Base-by-base conservation (phyloP, 179 eudicot genomes). In the Beta macrorhiza region DNA sequence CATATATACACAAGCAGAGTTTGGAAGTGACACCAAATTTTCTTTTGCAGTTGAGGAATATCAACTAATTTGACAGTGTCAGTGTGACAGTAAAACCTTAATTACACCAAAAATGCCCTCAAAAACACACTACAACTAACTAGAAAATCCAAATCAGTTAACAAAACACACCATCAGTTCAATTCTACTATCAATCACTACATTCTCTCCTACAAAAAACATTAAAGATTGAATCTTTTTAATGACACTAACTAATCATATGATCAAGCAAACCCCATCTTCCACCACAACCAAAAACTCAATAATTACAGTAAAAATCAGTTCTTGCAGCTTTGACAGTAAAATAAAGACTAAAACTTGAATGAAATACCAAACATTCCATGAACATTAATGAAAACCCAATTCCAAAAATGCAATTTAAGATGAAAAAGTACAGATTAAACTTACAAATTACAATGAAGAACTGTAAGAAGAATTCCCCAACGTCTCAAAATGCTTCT, bases 391-490 rank as follows among this genome's bases (percentile, higher is more conserved):
- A 69, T 5, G 20, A 22, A 63, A 83, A 76, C 64, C 83, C 81
- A 56, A 79, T 15, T 49, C 78, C 32, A 12, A 72, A 77, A 76
- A 61, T 12, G 16, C 77, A 73, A 51, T 59, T 22, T 74, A 72
- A 78, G 7, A 29, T 29, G 32, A 29, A 29, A 29, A 29, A 1
- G 32, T 29, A 29, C 32, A 29, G 32, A 59, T 37, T 12, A 80
- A 70, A 72, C 87, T 87, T 87, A 77, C 87, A 89, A 79, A 56
- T 78, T 37, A 37, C 53, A 49, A 49, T 49, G 61, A 80, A 74
- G 65, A 62, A 37, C 42, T 79, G 59, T 25, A 5, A 70, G 45
- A 72, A 72, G 72, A 22, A 77, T 45, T 29, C 63, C 51, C 49
- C 75, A 83, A 78, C 8, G 80, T 64, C 74, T 61, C 70, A 53